phyloP scores from a whole-genome alignment of 352 stramenopile species.

The Phytophthora pistaciae region DNA sequence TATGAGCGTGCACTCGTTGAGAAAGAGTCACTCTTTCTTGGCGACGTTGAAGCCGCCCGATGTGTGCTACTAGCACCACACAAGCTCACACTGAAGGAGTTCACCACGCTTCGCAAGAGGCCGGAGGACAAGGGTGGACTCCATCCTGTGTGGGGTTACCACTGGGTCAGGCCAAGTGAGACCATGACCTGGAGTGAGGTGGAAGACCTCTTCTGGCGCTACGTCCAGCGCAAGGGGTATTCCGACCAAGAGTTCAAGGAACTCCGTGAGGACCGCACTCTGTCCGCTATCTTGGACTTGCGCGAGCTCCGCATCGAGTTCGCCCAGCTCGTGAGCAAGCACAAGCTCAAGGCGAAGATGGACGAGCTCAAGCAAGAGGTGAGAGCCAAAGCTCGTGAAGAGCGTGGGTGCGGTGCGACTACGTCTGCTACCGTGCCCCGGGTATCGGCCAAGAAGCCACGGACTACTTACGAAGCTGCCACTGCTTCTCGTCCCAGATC shows the following conservation, averaged over 20 bases:
- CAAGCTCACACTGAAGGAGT: too few relatives aligned
- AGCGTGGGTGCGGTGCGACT: background rate
- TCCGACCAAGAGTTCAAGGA: background rate
- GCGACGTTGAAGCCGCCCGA: background rate
- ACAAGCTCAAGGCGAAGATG: background rate
- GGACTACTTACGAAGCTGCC: background rate
- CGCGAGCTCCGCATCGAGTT: background rate
- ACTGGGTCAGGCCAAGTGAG: too few relatives aligned
- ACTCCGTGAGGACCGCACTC: background rate
- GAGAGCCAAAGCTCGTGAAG: background rate
- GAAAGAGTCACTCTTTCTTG: background rate
- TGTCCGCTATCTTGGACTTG: background rate
- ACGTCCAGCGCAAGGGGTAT: background rate
- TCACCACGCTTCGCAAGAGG: too few relatives aligned
- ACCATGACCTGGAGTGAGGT: too few relatives aligned
- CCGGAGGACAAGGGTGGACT: too few relatives aligned
- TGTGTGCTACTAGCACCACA: too few relatives aligned
- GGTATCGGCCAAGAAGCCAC: background rate
- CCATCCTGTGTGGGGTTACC: too few relatives aligned
- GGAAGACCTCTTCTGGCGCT: too few relatives aligned
- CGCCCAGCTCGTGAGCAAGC: background rate
- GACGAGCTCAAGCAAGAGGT: background rate
- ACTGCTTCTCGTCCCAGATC: background rate
- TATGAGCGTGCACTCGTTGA: background rate
- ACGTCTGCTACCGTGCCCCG: background rate